Conservation (phyloP, 441 rosid species). For the Biscutella laevigata region DNA sequence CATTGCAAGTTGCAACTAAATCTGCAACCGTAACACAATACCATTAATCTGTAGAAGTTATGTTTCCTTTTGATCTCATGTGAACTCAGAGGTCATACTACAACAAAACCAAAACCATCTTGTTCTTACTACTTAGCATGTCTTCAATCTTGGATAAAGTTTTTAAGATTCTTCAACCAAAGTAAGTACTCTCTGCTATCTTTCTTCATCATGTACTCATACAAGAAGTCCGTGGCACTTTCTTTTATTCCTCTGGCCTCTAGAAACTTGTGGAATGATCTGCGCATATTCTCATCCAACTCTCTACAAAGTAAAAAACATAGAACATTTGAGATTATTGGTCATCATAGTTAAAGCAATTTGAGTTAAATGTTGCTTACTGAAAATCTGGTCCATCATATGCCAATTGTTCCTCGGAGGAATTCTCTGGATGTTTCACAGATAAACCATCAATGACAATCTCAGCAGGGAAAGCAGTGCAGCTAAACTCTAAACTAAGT, state of each 20-base stretch:
- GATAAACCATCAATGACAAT: constrained; percentile 51
- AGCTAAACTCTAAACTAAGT: constrained; percentile 49
- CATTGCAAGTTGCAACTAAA: too few species aligned
- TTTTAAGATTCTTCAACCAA: constrained; percentile 69
- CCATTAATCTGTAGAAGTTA: too few species aligned
- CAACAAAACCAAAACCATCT: background rate
- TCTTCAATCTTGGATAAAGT: constrained; percentile 37
- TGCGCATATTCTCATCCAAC: constrained; percentile 75
- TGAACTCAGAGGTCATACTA: background rate
- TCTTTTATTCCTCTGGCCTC: constrained; percentile 76
- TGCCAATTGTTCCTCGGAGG: constrained; percentile 31
- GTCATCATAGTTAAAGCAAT: background rate
- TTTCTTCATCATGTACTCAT: constrained; percentile 75
- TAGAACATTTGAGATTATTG: background rate
- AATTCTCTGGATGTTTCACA: constrained; percentile 38
- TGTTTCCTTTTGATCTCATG: too few species aligned
- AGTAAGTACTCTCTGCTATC: constrained; percentile 52
- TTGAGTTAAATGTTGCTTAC: constrained; percentile 32
- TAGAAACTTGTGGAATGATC: constrained; percentile 63
- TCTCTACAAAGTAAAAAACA: constrained; percentile 29
- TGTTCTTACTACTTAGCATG: background rate
- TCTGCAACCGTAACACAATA: too few species aligned
- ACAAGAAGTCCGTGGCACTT: constrained; percentile 58
- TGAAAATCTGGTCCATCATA: constrained; percentile 68
- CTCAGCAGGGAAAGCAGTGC: constrained; percentile 60